Base-by-base conservation (phyloP, 768 basidiomycete genomes). In the Naganishia antarctica region DNA sequence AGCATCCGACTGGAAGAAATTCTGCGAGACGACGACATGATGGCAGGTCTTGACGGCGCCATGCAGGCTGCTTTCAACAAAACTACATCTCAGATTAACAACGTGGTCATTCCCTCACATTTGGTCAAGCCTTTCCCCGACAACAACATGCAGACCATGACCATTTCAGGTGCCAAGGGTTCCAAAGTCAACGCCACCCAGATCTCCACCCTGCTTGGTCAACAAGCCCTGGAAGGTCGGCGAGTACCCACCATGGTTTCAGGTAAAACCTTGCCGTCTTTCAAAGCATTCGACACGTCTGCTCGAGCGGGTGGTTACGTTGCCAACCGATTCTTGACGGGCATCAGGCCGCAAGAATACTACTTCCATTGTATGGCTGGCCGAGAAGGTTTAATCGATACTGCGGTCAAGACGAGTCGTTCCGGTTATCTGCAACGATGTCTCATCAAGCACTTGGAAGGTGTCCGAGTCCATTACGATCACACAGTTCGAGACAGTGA, bases 311-410 rank as follows among this genome's bases (percentile, higher is more conserved):
- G 96, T 73, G 96, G 96, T 8, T 99, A 94, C 76, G 90, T 99
- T 48, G 92, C 90, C 15, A 96, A 94, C 76, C 91, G 96, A 37
- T 99, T 99, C 83, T 84, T 99, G 81, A 98, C 96, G 7, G 96
- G 96, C 61, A 86, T 99, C 76, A 90, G 88, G 70, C 96, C 96
- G 0, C 96, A 99, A 76, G 96, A 99, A 77, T 99, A 97, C 80
- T 99, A 96, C 81, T 99, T 99, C 83, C 96, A 99, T 80, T 98
- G 96, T 75, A 99, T 99, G 96, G 96, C 96, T 64, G 96, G 96
- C 59, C 85, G 96, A 70, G 96, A 99, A 81, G 96, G 96, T 73
- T 83, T 99, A 41, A 99, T 99, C 73, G 96, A 99, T 74, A 99
- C 96, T 5, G 96, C 96, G 40, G 94, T 99, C 76, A 99, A 99